Base-by-base conservation (phyloP, 2,329 filamentous ascomycete species). In the Metarhizium anisopliae region DNA sequence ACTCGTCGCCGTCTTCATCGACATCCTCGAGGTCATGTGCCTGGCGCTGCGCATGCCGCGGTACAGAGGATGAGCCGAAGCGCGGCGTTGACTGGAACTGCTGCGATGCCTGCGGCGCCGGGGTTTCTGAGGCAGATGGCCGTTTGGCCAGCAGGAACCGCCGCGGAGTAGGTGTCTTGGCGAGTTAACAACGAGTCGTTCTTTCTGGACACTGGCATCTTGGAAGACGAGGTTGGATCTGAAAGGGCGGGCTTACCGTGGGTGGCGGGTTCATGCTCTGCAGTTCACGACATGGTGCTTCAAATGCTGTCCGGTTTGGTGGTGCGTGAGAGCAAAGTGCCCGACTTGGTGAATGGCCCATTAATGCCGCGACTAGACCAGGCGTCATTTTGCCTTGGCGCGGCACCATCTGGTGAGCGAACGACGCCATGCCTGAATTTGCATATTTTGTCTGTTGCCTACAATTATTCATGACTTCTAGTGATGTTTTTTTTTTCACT, bases 31-130 rank as follows among this genome's bases (percentile, higher is more conserved):
- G 63, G 5, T 64, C 63, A 18, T 61, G 60, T 7, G 58, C 62
- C 49, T 61, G 61, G 51, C 59, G 58, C 55, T 66, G 68, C 52
- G 66, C 67, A 36, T 64, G 62, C 11, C 65, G 64, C 40, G 58
- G 60, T 54, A 59, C 63, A 35, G 69, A 71, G 13, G 68, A 68
- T 3, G 66, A 64, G 51, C 67, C 67, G 59, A 73, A 74, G n/a
- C 69, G 66, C 20, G 70, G 72, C 42, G 71, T 74, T 30, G 70
- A 68, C 35, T 68, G 69, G 54, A 73, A 74, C 53, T 64, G 69
- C 53, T 64, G 69, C 51, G 64, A 64, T 6, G 62, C 55, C 25
- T 52, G 51, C 13, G 59, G 64, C 29, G 66, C 60, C 13, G 67
- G 67, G 25, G 67, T 66, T 57, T 70, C 68, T 30, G 68, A 68